Base-by-base conservation (phyloP, 2,329 filamentous ascomycete genomes). In the Botryotinia globosa region DNA sequence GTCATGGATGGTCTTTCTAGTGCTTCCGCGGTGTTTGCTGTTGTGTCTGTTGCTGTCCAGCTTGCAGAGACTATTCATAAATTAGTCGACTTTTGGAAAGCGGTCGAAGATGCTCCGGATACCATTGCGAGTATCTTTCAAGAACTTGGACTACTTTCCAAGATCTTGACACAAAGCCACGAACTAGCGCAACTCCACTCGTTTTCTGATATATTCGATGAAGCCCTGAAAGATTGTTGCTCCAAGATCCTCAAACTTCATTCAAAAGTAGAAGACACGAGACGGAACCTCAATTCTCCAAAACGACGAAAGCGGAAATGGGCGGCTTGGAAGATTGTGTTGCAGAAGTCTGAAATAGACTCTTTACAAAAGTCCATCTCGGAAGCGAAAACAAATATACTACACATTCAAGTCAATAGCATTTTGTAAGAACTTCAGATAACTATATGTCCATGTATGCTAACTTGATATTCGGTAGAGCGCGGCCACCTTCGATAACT, bases 91-190 rank as follows among this genome's bases (percentile, higher is more conserved):
- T 71, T 71, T 63, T 71, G 56, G 68, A 63, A 37, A 48, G 58
- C 68, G 10, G 68, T 71, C 32, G 44, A 71, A 54, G 39, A 71
- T 71, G 68, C 56, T 32, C 58, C 56, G 6, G 37, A 70, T 37
- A 44, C 63, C 25, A 16, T 71, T 51, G 18, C 39, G n/a, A 59
- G 29, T 29, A 32, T 63, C 7, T 62, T 63, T 39, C 29, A 10
- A 71, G 68, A 64, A 44, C n/a, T 71, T 34, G 42, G 4, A 20
- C 58, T 71, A 37, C 56, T 71, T 16, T 71, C 68, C 56, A 62
- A 44, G 25, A 71, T 69, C 18, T 64, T 45, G 39, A 45, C 61
- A 32, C 39, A 64, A 64, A 64, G 51, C 4, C 22, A 68, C 14
- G 37, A 42, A 32, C 5, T 32, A 39, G 65, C 65, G 37, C 61